A percentile compares a stretch with the other conserved stretches of the same genome.
phyloP scores from a whole-genome alignment of 495 filamentous ascomycete genomes.

The Margaritispora aquatica region DNA sequence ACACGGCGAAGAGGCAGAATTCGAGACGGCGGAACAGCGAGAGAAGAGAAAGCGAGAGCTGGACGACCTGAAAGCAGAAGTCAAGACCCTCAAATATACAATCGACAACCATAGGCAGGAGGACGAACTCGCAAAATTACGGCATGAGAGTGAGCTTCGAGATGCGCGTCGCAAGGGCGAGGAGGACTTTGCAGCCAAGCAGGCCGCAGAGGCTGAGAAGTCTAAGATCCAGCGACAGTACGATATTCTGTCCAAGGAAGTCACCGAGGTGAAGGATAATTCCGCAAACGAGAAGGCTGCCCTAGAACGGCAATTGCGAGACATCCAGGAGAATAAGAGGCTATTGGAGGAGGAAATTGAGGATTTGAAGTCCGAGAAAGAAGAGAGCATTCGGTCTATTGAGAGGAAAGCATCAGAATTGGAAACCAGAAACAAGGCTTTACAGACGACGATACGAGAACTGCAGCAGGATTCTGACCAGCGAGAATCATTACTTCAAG shows the following conservation, averaged over 20 bases:
- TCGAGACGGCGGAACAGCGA: constrained; percentile 14
- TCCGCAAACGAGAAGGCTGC: constrained; percentile 59
- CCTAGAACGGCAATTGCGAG: constrained; percentile 66
- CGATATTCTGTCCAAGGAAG: constrained; percentile 62
- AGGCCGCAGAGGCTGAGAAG: constrained; percentile 65
- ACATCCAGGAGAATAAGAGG: constrained; percentile 65
- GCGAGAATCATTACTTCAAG: constrained; percentile 55
- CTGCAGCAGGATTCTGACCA: constrained; percentile 62
- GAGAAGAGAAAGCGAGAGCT: constrained; percentile 18
- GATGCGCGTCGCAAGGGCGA: constrained; percentile 70
- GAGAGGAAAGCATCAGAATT: constrained; percentile 66
- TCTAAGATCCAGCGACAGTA: constrained; percentile 62
- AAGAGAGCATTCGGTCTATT: constrained; percentile 62
- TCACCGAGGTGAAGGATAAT: constrained; percentile 63
- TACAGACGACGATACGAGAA: constrained; percentile 63
- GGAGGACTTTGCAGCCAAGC: constrained; percentile 75
- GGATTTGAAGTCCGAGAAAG: constrained; percentile 64
- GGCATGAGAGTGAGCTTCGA: constrained; percentile 76
- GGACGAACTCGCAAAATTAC: constrained; percentile 66
- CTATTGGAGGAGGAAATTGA: constrained; percentile 69
- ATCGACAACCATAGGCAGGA: constrained; percentile 74
- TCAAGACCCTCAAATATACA: constrained; percentile 46
- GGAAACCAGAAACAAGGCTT: constrained; percentile 58
- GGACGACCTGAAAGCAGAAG: constrained; percentile 49
- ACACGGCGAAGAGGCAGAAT: constrained; percentile 28